Evolutionary conservation across 1,284 basidiomycete genomes (phyloP).

Genomic region (Phylloporus sp.): DNA sequence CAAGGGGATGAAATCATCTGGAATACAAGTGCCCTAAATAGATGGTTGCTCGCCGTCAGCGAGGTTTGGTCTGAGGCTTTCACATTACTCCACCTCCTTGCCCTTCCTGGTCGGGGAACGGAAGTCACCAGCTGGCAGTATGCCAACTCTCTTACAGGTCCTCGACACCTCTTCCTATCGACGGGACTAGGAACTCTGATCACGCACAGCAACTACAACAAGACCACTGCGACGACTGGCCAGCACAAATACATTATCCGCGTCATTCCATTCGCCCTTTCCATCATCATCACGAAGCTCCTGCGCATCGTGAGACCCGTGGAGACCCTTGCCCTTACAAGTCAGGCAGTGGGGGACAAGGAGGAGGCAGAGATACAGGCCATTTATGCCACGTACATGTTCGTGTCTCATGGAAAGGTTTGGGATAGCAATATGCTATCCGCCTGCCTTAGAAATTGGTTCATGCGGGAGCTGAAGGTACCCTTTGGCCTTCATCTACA

Average conservation of each 20-base stretch:
- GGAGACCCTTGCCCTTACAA: neutral
- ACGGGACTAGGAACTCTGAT: neutral
- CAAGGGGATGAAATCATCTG: neutral
- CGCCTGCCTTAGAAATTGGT: neutral
- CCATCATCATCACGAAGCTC: neutral
- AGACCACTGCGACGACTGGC: neutral
- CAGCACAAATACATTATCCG: neutral
- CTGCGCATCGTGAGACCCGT: neutral
- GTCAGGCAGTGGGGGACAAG: neutral
- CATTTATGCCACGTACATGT: neutral
- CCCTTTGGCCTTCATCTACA: neutral
- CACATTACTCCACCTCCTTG: neutral
- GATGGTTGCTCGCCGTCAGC: neutral
- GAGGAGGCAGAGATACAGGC: too few species aligned
- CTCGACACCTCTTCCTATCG: neutral
- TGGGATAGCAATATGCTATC: neutral
- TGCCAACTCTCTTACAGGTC: neutral
- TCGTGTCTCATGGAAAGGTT: neutral
- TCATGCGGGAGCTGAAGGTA: neutral
- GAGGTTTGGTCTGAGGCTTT: neutral
- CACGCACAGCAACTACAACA: neutral
- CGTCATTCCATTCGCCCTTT: neutral
- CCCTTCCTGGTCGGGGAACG: neutral
- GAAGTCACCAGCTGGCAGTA: neutral
- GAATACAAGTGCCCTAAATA: neutral